Evolutionary conservation across 805 yeast genomes (phyloP), one percentile per base, ranked within the genome.

Genomic region (Metschnikowia vanudenii): DNA sequence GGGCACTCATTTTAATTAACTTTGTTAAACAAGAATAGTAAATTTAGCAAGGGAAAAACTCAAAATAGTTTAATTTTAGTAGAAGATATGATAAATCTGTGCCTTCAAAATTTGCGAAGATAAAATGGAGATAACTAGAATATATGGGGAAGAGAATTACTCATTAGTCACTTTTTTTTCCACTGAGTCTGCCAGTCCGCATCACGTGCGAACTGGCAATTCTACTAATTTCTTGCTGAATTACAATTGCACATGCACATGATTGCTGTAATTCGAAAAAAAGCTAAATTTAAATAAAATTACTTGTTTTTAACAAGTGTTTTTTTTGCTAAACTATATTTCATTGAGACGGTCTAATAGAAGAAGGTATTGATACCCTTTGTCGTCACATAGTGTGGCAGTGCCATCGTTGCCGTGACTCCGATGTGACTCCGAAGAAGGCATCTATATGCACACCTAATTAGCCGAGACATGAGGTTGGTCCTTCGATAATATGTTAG

Each of bases 1-100:
- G 87, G 34, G 82, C 69, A 18, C 85, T 66, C 92, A 85, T 85
- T 24, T 19, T 45, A 28, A 10, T 26, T 14, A 34, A 26, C 28
- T 26, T 8, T 26, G 12, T 26, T 26, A 3, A 26, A 26, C 28
- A 8, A 3, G 28, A 26, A 26, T 26, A 6, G 10, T 6, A 26
- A 26, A 9, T 8, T 26, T 26, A 9, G 28, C 28, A 9, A 12
- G 28, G 28, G 11, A 8, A 26, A 26, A 26, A 26, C 10, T 26
- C 12, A 26, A 26, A 26, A 26, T 6, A 26, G 9, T 6, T 6
- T 7, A 26, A 26, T 3, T 26, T 26, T 6, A 26, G 28, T 7
- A 26, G 28, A 26, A 26, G 28, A 3, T 26, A 26, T 26, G 28
- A 10, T 26, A 26, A 7, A 26, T 26, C 28, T 26, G 28, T 26